A percentile compares a stretch with the other conserved stretches of the same genome.
Conservation (phyloP, 768 basidiomycete genomes). For the Serpula lacrymans region DNA sequence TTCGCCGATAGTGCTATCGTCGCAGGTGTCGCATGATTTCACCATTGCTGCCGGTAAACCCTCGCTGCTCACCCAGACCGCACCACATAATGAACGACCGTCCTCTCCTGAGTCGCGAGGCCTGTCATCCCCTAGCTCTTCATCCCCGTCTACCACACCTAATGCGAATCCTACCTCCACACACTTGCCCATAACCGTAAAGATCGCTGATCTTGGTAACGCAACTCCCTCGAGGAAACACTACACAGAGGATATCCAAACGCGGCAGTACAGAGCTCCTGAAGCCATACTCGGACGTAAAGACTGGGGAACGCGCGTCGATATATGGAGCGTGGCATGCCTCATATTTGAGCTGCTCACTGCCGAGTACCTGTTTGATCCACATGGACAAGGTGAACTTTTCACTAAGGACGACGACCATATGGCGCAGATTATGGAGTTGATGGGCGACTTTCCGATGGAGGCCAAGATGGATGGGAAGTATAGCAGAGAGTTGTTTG, state of each 20-base stretch:
- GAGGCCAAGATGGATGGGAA: conserved; percentile 80
- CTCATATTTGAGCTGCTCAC: conserved; percentile 89
- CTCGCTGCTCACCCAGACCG: conserved; percentile 65
- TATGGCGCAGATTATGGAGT: conserved; percentile 91
- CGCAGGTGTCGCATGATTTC: conserved; percentile 15
- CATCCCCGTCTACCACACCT: conserved; percentile 19
- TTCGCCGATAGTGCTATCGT: conserved; percentile 23
- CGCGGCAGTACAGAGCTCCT: conserved; percentile 93
- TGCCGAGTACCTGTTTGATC: conserved; percentile 90
- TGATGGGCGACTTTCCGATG: conserved; percentile 74
- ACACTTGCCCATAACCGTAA: conserved; percentile 76
- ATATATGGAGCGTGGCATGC: conserved; percentile 92
- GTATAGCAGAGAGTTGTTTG: conserved; percentile 84
- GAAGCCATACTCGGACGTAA: conserved; percentile 87
- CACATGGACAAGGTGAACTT: conserved; percentile 73
- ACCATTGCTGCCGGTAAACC: conserved; percentile 31
- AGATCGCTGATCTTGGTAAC: conserved; percentile 94
- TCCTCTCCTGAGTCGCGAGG: conserved; percentile 17
- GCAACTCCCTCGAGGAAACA: conserved; percentile 89
- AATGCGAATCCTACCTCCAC: conserved; percentile 19
- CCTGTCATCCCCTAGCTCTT: conserved; percentile 14
- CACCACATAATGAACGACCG: conserved; percentile 42
- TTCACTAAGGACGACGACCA: conserved; percentile 96
- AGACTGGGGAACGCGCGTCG: conserved; percentile 83
- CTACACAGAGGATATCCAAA: conserved; percentile 94